Evolutionary conservation across 352 stramenopile species (phyloP).

Genomic region (Phytopythium chamaehyphon): DNA sequence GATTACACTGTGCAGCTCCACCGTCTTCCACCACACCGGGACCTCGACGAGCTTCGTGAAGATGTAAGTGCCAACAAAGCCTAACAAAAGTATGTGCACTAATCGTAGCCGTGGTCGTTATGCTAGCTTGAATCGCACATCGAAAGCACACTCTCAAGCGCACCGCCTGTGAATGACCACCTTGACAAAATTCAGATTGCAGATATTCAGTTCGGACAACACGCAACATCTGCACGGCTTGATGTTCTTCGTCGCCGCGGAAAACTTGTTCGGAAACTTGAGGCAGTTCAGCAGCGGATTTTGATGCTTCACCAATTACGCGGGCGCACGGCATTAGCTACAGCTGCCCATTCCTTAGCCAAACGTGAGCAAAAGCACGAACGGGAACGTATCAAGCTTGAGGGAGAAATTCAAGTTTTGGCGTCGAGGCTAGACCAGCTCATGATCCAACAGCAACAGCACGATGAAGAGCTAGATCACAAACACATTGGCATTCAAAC

Average conservation of each 20-base stretch:
- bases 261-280: constrained; percentile 53
- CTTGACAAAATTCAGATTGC: constrained; percentile 62
- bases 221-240: constrained; percentile 45
- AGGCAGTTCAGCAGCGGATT: constrained; percentile 59
- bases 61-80: no score
- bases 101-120: background rate
- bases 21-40: constrained; percentile 51
- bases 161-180: constrained; percentile 46
- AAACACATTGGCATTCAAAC: background rate
- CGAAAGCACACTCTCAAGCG: constrained; percentile 48
- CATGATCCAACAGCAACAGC: constrained; percentile 26
- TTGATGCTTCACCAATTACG: constrained; percentile 61
- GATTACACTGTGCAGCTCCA: constrained; percentile 81
- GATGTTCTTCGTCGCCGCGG: constrained; percentile 59
- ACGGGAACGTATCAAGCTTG: constrained; percentile 37
- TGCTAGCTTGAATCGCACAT: constrained; percentile 59
- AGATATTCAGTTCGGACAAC: constrained; percentile 80
- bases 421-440: constrained; percentile 44
- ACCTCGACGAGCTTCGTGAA: constrained; percentile 53
- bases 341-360: constrained; percentile 33
- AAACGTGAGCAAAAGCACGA: constrained; percentile 38
- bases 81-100: background rate
- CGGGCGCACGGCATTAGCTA: constrained; percentile 12
- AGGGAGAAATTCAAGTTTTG: constrained; percentile 38
- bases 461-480: constrained; percentile 12